phyloP scores from a whole-genome alignment of 1,284 basidiomycete species.

The Cryptococcus wingfieldii region DNA sequence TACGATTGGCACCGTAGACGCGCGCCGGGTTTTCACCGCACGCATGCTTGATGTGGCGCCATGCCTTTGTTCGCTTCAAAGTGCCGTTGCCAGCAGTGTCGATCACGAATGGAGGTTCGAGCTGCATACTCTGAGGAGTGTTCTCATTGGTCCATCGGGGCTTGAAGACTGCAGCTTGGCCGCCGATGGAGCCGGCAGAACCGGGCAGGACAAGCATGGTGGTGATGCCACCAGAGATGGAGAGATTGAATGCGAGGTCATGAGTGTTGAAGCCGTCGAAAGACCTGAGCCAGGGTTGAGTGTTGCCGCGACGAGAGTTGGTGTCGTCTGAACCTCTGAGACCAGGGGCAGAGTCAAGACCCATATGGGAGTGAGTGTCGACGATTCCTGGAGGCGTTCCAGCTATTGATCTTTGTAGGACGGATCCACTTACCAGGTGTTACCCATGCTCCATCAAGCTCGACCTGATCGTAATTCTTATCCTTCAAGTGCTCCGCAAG shows the following conservation, averaged over 20 bases:
- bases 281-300: constrained; percentile 52
- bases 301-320: constrained; percentile 46
- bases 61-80: constrained; percentile 39
- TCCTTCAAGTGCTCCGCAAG: constrained; percentile 8
- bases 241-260: constrained; percentile 50
- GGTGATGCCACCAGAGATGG: constrained; percentile 53
- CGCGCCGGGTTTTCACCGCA: constrained; percentile 53
- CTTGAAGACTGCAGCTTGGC: constrained; percentile 54
- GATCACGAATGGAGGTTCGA: constrained; percentile 49
- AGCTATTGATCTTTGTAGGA: neutral
- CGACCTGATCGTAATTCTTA: constrained; percentile 32
- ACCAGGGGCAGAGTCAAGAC: constrained; percentile 61
- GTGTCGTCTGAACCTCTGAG: constrained; percentile 52
- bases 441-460: constrained; percentile 52
- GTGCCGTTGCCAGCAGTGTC: constrained; percentile 27
- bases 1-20: constrained; percentile 52
- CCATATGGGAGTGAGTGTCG: constrained; percentile 76
- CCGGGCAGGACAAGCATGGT: constrained; percentile 54
- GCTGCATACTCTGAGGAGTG: constrained; percentile 48
- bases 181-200: constrained; percentile 42
- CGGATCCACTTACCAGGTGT: constrained; percentile 45
- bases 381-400: constrained; percentile 52
- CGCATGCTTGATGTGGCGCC: constrained; percentile 49
- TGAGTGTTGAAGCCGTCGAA: constrained; percentile 56
- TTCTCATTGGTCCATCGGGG: constrained; percentile 48